phyloP scores from a whole-genome alignment of 1,284 basidiomycete genomes.

The Inonotus hispidus region DNA sequence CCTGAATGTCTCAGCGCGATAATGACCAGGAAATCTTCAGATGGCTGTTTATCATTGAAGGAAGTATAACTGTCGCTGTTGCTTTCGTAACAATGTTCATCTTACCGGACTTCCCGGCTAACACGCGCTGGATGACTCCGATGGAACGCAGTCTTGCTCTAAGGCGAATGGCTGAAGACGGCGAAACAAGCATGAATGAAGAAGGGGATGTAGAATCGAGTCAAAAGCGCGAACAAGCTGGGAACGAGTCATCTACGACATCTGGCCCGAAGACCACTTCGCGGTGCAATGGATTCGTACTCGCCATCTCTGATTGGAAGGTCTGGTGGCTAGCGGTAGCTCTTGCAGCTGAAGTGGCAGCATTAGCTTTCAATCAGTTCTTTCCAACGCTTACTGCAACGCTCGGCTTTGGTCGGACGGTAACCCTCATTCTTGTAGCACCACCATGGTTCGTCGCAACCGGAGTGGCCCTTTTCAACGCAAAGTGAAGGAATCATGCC shows the following conservation, averaged over 20 bases:
- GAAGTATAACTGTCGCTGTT: conserved; percentile 4
- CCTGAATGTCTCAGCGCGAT: no score
- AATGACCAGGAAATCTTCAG: no score
- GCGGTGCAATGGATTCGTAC: conserved; percentile 26
- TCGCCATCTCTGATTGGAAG: conserved; percentile 37
- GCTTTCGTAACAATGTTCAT: conserved; percentile 26
- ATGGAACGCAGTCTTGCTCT: conserved; percentile 36
- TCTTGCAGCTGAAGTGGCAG: conserved; percentile 23
- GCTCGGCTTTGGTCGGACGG: conserved; percentile 24
- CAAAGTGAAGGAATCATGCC: background rate
- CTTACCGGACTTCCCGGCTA: conserved; percentile 37
- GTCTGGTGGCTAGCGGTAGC: conserved; percentile 30
- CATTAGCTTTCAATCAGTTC: conserved; percentile 28
- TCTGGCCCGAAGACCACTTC: conserved; percentile 27
- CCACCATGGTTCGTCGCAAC: conserved; percentile 21
- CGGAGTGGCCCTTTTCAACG: conserved; percentile 13
- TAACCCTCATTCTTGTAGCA: conserved; percentile 24
- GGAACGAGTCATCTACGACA: conserved; percentile 20
- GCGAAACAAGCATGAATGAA: conserved; percentile 29
- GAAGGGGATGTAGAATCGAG: background rate
- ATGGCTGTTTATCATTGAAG: conserved; percentile 15
- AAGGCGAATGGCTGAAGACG: conserved; percentile 38
- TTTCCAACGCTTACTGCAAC: conserved; percentile 28
- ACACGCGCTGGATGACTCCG: conserved; percentile 22
- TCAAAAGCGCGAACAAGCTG: background rate